Conservation (phyloP, 2,329 filamentous ascomycete genomes). For the Aureobasidium sp. region DNA sequence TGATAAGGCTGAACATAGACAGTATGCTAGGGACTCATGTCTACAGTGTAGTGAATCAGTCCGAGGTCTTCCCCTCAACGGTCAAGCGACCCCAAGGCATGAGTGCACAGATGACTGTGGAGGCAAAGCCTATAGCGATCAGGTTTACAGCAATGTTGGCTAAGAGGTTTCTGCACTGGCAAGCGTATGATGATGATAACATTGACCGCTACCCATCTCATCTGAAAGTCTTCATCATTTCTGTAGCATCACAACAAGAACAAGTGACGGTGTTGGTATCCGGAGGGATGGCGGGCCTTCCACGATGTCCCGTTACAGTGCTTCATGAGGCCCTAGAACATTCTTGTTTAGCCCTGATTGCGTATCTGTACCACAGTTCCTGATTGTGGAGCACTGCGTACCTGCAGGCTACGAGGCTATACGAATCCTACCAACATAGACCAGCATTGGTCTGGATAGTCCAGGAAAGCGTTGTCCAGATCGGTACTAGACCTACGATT, state of each 20-base stretch:
- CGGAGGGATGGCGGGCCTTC: background rate
- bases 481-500: background rate
- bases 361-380: background rate
- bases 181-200: background rate
- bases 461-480: background rate
- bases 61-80: background rate
- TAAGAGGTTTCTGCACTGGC: background rate
- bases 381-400: background rate
- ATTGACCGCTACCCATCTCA: background rate
- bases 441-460: background rate
- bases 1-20: background rate
- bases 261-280: background rate
- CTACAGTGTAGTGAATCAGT: background rate
- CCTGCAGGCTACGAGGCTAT: background rate
- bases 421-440: background rate
- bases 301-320: background rate
- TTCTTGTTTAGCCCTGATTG: background rate
- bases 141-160: background rate
- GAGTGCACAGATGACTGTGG: background rate
- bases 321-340: background rate
- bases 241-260: background rate
- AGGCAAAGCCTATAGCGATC: background rate
- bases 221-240: background rate
- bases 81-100: background rate
- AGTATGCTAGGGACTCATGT: background rate